Conservation (phyloP, 495 filamentous ascomycete genomes). For the Talaromyces ruber region DNA sequence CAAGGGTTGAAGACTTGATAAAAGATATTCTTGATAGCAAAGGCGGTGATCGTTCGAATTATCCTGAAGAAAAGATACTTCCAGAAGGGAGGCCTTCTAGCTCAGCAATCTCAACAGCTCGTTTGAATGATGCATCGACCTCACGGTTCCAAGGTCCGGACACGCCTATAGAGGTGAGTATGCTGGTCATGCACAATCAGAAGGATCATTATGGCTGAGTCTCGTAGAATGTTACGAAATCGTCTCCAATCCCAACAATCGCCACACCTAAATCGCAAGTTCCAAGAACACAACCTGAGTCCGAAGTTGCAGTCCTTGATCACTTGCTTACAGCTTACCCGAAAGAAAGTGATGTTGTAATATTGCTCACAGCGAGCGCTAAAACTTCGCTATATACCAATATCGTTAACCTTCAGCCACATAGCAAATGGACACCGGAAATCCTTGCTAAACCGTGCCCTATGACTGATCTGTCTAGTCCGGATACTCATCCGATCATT, state of each 20-base stretch:
- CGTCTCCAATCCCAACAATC: not conserved
- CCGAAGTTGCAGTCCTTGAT: not conserved
- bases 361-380: not conserved
- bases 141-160: not conserved
- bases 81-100: not conserved
- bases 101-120: not conserved
- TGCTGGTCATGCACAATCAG: not conserved
- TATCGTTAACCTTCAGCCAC: not conserved
- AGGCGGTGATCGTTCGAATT: not conserved
- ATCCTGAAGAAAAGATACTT: not conserved
- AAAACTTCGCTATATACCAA: slow-evolving; percentile 1
- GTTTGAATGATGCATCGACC: not conserved
- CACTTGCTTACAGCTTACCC: not conserved
- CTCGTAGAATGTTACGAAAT: not conserved
- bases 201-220: not conserved
- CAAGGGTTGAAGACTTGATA: slow-evolving; percentile 16
- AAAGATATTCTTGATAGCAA: not conserved
- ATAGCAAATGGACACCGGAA: not conserved
- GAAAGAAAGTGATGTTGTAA: not conserved
- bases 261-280: not conserved
- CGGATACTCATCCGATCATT: not conserved
- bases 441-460: not conserved
- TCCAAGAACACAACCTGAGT: not conserved
- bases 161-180: not conserved
- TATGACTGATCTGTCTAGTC: not conserved